Conservation (phyloP, 2,329 filamentous ascomycete genomes). For the Raffaelea deltoideospora region DNA sequence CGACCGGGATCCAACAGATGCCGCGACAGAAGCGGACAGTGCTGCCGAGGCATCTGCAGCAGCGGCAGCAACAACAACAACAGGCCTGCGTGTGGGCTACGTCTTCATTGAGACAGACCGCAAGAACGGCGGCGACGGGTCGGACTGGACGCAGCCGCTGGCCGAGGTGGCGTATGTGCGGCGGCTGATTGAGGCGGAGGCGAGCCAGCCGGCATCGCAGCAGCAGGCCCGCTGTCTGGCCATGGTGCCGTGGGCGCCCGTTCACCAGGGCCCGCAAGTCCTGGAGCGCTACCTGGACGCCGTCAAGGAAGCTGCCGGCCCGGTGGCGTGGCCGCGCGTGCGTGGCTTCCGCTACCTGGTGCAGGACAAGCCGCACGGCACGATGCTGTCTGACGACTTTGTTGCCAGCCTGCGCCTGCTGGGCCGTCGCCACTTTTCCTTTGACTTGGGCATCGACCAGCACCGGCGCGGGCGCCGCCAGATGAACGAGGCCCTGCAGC, state of each 20-base stretch:
- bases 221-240: conserved; percentile 44
- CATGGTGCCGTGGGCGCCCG: conserved; percentile 74
- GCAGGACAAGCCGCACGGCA: conserved; percentile 57
- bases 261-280: conserved; percentile 46
- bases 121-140: conserved; percentile 40
- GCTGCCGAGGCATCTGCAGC: neutral
- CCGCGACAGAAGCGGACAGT: neutral
- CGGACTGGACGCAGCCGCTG: conserved; percentile 52
- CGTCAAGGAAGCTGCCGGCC: conserved; percentile 46
- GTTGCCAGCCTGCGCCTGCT: conserved; percentile 51
- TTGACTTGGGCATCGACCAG: conserved; percentile 76
- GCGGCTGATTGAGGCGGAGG: conserved; percentile 47
- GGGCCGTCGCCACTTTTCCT: conserved; percentile 47
- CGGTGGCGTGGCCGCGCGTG: conserved; percentile 49
- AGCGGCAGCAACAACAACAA: conserved; percentile 19
- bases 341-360: conserved; percentile 73
- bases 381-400: conserved; percentile 48
- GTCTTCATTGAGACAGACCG: conserved; percentile 77
- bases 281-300: conserved; percentile 50
- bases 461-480: conserved; percentile 61
- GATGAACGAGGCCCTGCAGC: conserved; percentile 53
- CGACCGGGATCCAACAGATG: conserved; percentile 12
- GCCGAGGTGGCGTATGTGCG: conserved; percentile 57
- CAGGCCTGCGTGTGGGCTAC: conserved; percentile 44
- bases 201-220: conserved; percentile 41